Conservation (phyloP, 2,329 filamentous ascomycete genomes). For the Trichophyton rubrum region DNA sequence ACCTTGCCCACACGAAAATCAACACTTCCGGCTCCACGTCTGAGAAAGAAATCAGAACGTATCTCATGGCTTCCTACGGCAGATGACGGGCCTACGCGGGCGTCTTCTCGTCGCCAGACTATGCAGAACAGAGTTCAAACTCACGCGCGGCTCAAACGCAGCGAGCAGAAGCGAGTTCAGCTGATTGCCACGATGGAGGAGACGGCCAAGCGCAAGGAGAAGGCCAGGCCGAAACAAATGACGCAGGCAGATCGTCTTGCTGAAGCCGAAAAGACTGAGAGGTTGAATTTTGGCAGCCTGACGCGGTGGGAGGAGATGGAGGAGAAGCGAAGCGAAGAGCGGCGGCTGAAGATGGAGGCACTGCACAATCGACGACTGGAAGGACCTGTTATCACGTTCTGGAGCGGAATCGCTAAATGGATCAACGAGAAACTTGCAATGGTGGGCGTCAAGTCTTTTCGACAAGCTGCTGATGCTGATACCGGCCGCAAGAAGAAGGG, state of each 20-base stretch:
- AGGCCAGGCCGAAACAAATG: constrained; percentile 64
- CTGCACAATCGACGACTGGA: constrained; percentile 75
- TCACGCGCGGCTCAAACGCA: constrained; percentile 37
- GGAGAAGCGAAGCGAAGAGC: constrained; percentile 72
- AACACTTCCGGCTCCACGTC: constrained; percentile 29
- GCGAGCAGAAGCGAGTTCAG: constrained; percentile 36
- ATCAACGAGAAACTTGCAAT: constrained; percentile 60
- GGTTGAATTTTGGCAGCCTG: constrained; percentile 74
- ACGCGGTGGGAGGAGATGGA: constrained; percentile 92
- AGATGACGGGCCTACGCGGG: constrained; percentile 49
- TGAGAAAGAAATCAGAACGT: constrained; percentile 59
- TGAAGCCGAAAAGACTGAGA: constrained; percentile 72
- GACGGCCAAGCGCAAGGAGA: constrained; percentile 52
- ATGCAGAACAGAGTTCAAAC: constrained; percentile 52
- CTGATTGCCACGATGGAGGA: constrained; percentile 47
- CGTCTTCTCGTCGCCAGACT: constrained; percentile 51
- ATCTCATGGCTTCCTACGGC: constrained; percentile 55
- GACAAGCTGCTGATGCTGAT: constrained; percentile 27
- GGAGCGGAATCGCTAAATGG: constrained; percentile 83
- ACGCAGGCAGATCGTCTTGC: constrained; percentile 76
- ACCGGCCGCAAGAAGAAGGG: constrained; percentile 7
- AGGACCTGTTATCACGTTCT: constrained; percentile 80
- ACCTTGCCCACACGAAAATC: constrained; percentile 17
- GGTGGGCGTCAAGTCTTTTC: constrained; percentile 50
- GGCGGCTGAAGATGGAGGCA: constrained; percentile 70